Base-by-base conservation (phyloP, 2,329 filamentous ascomycete genomes). In the Simplicillium sp. region DNA sequence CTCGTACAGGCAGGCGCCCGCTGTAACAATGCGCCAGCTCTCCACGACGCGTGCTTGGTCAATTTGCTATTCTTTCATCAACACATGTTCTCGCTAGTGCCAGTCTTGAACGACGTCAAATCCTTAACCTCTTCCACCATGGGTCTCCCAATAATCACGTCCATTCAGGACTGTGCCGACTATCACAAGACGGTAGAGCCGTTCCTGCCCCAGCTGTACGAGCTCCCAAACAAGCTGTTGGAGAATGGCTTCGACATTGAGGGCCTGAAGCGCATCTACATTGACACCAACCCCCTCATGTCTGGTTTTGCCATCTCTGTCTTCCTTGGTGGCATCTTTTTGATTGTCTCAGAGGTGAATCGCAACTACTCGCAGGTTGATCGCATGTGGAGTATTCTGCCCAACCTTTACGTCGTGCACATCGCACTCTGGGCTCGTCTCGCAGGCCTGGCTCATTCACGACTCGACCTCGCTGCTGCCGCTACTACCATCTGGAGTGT, bases 321-420 rank as follows among this genome's bases (percentile, higher is more conserved):
- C 14, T 70, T 79, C 33, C 60, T 94, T n/a, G 79, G 79, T 2
- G 73, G 73, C 5, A 54, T 92, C 20, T 84, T 94, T 53, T 67
- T 95, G 17, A 55, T 90, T 28, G 67, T 80, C 5, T 86, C 88
- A 1, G 90, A 97, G 61, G 64, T 87, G 65, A 97, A 94, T 64
- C 77, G 75, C 54, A 98, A 98, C 62, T 96, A 89, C 61, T 96
- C 89, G n/a, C 92, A 98, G 64, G 82, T 98, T 34, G 92, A 98
- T 61, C 80, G 92, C 37, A 66, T 83, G 52, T 98, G 92, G 92
- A 92, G 87, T 56, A 71, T 98, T 45, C 65, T 98, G 38, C 92
- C 92, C 2, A 82, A 86, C 7, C 55, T 95, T 38, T 97, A 94
- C 63, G 84, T 92, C 57, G 73, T 80, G 6, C 89, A 98, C 61